Percentiles rank a stretch among this genome's conserved stretches.
These are phyloP conservation scores for Circinella umbellata DNA, from an alignment of 371 early-diverging fungal species.

Conservation along the genomic window DNA sequence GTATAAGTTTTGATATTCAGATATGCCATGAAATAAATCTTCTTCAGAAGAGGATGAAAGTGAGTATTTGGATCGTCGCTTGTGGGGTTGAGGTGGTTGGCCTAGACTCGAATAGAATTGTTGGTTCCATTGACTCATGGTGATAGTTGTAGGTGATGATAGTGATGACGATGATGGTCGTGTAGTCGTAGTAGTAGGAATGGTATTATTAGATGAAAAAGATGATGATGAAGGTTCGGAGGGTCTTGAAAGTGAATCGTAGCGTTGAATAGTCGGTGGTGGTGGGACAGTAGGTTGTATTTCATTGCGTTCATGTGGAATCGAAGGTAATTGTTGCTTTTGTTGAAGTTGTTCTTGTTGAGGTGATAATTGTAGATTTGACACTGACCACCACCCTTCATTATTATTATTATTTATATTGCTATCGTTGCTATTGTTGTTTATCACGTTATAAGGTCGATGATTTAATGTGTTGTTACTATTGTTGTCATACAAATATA, in stretches of 20 bases:
- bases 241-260: too few relatives aligned
- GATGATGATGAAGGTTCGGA: too few relatives aligned
- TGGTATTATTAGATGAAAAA: too few relatives aligned
- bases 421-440: not conserved
- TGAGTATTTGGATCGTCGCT: not conserved
- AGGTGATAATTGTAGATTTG: not conserved
- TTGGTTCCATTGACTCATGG: too few relatives aligned
- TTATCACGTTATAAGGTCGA: not conserved
- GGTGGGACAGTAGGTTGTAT: not conserved
- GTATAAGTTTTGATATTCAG: too few relatives aligned
- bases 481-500: too few relatives aligned
- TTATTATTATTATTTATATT: not conserved
- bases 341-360: constrained; percentile 4
- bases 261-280: not conserved
- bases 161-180: too few relatives aligned
- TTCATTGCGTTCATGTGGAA: constrained; percentile 1
- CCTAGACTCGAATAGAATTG: too few relatives aligned
- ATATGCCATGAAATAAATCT: too few relatives aligned
- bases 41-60: not conserved
- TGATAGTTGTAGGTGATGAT: too few relatives aligned
- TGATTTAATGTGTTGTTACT: too few relatives aligned
- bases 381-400: not conserved
- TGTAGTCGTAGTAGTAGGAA: too few relatives aligned
- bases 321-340: not conserved
- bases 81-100: not conserved